These are phyloP conservation scores for Meyerozyma sp. DNA, from an alignment of 1,139 yeast species.

Conservation along the genomic window DNA sequence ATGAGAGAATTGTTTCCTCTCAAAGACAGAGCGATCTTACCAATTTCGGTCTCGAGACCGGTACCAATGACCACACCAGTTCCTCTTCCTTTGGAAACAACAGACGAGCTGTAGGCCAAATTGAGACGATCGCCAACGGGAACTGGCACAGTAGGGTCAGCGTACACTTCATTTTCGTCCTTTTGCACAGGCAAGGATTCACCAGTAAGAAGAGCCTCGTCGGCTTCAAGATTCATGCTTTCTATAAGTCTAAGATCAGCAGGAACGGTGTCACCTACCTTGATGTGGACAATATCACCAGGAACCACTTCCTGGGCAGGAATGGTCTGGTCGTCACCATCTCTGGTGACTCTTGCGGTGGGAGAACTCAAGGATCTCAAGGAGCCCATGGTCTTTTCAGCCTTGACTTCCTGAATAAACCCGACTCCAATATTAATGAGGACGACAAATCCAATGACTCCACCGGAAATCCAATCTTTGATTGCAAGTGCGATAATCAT, in stretches of 20 bases:
- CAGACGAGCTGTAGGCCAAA: constrained; percentile 67
- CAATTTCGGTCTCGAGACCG: constrained; percentile 71
- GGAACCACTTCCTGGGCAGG: constrained; percentile 72
- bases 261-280: constrained; percentile 76
- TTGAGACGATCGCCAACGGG: constrained; percentile 77
- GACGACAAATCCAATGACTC: constrained; percentile 72
- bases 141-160: constrained; percentile 26
- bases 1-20: constrained; percentile 25
- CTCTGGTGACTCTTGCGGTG: constrained; percentile 62
- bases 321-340: constrained; percentile 54
- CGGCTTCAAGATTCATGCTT: constrained; percentile 67
- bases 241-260: constrained; percentile 66
- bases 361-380: constrained; percentile 67
- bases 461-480: constrained; percentile 78
- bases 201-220: constrained; percentile 77
- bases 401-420: constrained; percentile 63
- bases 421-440: constrained; percentile 65
- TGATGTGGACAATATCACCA: constrained; percentile 64
- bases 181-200: constrained; percentile 76
- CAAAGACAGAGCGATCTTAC: constrained; percentile 67
- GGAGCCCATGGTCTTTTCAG: constrained; percentile 80
- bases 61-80: constrained; percentile 62
- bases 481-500: constrained; percentile 75
- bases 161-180: constrained; percentile 38
- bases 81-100: constrained; percentile 76